Conservation (phyloP, 177 flowering plant species). For the Vitis hybrid region DNA sequence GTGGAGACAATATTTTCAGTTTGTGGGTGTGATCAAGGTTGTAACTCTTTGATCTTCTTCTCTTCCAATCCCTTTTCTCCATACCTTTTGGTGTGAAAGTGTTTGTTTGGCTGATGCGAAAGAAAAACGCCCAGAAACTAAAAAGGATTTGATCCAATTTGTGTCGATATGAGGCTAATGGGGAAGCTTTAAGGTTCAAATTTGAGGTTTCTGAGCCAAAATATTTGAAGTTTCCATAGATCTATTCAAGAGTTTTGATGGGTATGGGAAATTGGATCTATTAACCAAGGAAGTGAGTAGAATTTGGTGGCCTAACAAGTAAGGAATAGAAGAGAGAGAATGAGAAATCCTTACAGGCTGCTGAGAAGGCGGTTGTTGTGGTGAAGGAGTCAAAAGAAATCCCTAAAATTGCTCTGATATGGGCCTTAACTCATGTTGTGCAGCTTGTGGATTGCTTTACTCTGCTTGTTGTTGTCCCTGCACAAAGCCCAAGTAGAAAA, state of each 20-base stretch:
- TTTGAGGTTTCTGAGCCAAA: slow-evolving; percentile 1
- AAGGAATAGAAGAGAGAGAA: slow-evolving; percentile 35
- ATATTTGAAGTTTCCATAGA: neutral
- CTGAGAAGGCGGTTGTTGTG: slow-evolving; percentile 52
- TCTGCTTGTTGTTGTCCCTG: slow-evolving; percentile 58
- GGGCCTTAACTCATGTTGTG: slow-evolving; percentile 82
- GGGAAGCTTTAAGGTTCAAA: neutral
- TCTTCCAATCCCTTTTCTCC: too few relatives aligned
- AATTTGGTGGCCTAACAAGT: slow-evolving; percentile 22
- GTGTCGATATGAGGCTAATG: neutral
- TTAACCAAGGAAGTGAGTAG: neutral
- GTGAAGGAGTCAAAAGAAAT: slow-evolving; percentile 66
- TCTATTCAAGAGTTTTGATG: slow-evolving; percentile 11
- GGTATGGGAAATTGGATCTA: slow-evolving; percentile 10
- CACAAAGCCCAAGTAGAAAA: slow-evolving; percentile 57
- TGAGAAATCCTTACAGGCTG: slow-evolving; percentile 27
- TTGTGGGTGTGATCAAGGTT: too few relatives aligned
- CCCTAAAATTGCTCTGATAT: slow-evolving; percentile 59
- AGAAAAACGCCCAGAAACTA: too few relatives aligned
- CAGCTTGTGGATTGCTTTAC: slow-evolving; percentile 71
- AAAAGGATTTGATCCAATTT: too few relatives aligned
- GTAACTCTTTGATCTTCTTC: too few relatives aligned
- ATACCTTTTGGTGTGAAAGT: too few relatives aligned
- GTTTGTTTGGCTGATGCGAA: too few relatives aligned
- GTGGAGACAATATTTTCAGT: too few relatives aligned